phyloP scores from a whole-genome alignment of 768 basidiomycete species.

The Kwoniella europaea region DNA sequence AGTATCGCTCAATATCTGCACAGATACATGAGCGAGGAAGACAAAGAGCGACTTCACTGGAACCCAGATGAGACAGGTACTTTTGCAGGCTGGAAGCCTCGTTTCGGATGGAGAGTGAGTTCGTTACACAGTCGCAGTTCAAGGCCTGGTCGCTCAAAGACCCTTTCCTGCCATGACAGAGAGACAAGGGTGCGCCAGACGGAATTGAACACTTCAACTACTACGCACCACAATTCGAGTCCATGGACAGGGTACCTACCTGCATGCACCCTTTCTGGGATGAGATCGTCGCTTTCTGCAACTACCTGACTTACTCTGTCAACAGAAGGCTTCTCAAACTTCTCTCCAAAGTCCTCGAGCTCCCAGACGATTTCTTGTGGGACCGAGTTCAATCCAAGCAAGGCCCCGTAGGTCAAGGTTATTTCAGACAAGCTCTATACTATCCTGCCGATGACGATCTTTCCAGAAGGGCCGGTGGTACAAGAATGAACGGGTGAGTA shows the following conservation, averaged over 20 bases:
- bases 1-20: slow-evolving; percentile 28
- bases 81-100: slow-evolving; percentile 27
- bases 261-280: slow-evolving; percentile 23
- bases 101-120: slow-evolving; percentile 26
- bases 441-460: slow-evolving; percentile 7
- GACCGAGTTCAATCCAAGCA: slow-evolving; percentile 32
- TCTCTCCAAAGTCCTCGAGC: slow-evolving; percentile 51
- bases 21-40: slow-evolving; percentile 23
- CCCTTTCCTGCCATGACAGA: background rate
- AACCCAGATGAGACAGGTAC: slow-evolving; percentile 21
- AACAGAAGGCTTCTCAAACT: slow-evolving; percentile 43
- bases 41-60: slow-evolving; percentile 26
- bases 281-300: slow-evolving; percentile 30
- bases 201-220: slow-evolving; percentile 31
- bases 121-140: background rate
- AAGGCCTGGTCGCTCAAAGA: background rate
- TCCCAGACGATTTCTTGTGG: slow-evolving; percentile 46
- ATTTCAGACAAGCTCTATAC: slow-evolving; percentile 19
- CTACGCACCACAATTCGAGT: slow-evolving; percentile 18
- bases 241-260: slow-evolving; percentile 14
- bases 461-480: background rate
- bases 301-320: slow-evolving; percentile 18
- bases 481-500: slow-evolving; percentile 13
- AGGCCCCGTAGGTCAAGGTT: slow-evolving; percentile 22
- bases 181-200: slow-evolving; percentile 20